Base-by-base conservation (phyloP, 2,329 filamentous ascomycete genomes). In the Colletotrichum sp. region DNA sequence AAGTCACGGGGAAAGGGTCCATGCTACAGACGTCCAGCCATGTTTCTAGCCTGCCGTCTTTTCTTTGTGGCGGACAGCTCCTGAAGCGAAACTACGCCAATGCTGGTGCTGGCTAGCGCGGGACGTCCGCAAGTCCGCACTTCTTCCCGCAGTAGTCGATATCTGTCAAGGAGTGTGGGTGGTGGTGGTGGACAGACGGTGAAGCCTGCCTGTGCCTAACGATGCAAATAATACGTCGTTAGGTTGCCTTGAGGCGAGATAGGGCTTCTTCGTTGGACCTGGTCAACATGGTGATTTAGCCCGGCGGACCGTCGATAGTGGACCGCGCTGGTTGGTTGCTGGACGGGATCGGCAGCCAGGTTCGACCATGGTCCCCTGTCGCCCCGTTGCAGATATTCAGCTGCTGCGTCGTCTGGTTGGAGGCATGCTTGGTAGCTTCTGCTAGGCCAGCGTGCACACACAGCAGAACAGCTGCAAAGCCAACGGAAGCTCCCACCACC, bases 361-460 rank as follows among this genome's bases (percentile, higher is more conserved):
- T 60, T 69, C 64, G 26, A 65, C 34, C 57, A 73, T 68, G 59
- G 57, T 73, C 32, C 59, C 71, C 63, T 73, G 59, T 36, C 52
- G 44, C 32, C 30, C 57, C 69, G 57, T 48, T 63, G 39, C 69
- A 68, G 69, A 68, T 32, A 22, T 22, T 13, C 12, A 62, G 9
- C 55, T 55, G 30, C 52, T 72, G 52, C 36, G 39, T 52, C 22
- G 55, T 62, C 30, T 32, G 30, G 30, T 32, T 32, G n/a, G 60
- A 63, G 28, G 32, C 26, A 34, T 32, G 22, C 30, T 48, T 48
- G 18, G 48, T 15, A 57, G 48, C 48, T 57, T 28, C 55, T 30
- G 30, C 15, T 48, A 18, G 57, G 34, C 24, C 55, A 63, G 30
- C 59, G 44, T 34, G n/a, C 26, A 32, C 57, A 32, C 24, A 62